phyloP scores from a whole-genome alignment of 1,284 basidiomycete genomes.

The Pholiota adiposa region DNA sequence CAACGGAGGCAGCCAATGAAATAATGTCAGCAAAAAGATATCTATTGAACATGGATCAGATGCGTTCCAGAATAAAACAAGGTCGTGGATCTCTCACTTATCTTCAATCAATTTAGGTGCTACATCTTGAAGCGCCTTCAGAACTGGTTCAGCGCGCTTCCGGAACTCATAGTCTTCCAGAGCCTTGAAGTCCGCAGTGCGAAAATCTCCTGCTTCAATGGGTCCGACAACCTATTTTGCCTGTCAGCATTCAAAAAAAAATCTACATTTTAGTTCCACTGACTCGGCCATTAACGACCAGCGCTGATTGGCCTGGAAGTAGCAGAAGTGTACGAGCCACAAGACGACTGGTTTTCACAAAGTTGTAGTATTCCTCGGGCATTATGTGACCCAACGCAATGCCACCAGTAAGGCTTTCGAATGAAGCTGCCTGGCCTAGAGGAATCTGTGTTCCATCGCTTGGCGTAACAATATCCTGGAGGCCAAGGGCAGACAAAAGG shows the following conservation, averaged over 20 bases:
- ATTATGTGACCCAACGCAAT: slow-evolving; percentile 37
- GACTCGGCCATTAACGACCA: slow-evolving; percentile 86
- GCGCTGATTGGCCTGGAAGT: slow-evolving; percentile 55
- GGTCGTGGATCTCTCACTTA: slow-evolving; percentile 36
- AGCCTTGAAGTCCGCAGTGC: slow-evolving; percentile 66
- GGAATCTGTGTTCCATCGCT: slow-evolving; percentile 38
- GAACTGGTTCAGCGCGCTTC: slow-evolving; percentile 71
- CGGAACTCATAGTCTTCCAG: slow-evolving; percentile 75
- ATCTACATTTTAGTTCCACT: slow-evolving; percentile 23
- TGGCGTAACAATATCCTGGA: slow-evolving; percentile 20
- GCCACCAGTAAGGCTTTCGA: slow-evolving; percentile 41
- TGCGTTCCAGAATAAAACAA: not conserved
- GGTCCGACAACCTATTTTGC: slow-evolving; percentile 66
- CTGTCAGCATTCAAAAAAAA: not conserved
- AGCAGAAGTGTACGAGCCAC: slow-evolving; percentile 60
- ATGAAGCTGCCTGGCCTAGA: slow-evolving; percentile 37
- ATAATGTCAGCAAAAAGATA: slow-evolving; percentile 61
- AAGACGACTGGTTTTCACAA: slow-evolving; percentile 46
- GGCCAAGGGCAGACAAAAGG: slow-evolving; percentile 44
- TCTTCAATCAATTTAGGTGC: slow-evolving; percentile 48
- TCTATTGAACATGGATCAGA: slow-evolving; percentile 36
- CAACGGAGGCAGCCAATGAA: slow-evolving; percentile 69
- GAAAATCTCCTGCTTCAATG: slow-evolving; percentile 47
- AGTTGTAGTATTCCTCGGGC: slow-evolving; percentile 40
- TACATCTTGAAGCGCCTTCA: slow-evolving; percentile 63